phyloP scores from a whole-genome alignment of 345 rosid genomes.

The Adansonia digitata region DNA sequence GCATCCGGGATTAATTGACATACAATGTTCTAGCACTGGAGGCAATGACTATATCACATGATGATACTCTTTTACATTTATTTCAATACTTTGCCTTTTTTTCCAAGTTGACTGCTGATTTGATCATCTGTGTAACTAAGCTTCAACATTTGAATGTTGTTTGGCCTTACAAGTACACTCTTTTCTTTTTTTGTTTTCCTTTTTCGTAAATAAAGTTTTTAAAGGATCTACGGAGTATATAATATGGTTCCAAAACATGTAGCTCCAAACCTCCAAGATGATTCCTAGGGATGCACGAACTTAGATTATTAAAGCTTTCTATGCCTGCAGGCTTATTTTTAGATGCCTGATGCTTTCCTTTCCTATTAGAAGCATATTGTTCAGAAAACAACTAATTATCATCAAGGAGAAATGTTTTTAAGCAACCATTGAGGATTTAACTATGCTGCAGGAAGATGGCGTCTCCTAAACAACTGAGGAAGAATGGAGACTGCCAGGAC shows the following conservation, averaged over 20 bases:
- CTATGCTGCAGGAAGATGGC: slow-evolving; percentile 36
- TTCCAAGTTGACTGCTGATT: background rate
- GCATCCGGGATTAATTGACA: background rate
- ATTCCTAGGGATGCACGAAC: no score
- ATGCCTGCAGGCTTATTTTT: no score
- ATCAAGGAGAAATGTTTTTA: background rate
- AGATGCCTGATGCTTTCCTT: background rate
- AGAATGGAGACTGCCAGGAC: slow-evolving; percentile 29
- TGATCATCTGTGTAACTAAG: background rate
- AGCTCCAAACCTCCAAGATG: background rate
- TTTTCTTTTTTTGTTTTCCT: background rate
- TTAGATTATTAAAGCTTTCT: no score
- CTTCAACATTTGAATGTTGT: background rate
- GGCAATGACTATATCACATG: background rate
- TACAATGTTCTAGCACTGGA: background rate
- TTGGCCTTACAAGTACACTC: background rate
- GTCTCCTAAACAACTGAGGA: slow-evolving; percentile 23
- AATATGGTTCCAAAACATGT: background rate
- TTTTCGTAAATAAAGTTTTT: background rate
- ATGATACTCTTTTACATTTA: background rate
- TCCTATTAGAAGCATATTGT: background rate
- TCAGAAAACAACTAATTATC: background rate
- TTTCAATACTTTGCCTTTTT: background rate
- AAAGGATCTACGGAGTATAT: background rate
- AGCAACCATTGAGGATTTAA: no score